Percentiles rank a stretch among this genome's conserved stretches.
Evolutionary conservation across 2,329 filamentous ascomycete species (phyloP).

Genomic region (Tympanopsis confertula): DNA sequence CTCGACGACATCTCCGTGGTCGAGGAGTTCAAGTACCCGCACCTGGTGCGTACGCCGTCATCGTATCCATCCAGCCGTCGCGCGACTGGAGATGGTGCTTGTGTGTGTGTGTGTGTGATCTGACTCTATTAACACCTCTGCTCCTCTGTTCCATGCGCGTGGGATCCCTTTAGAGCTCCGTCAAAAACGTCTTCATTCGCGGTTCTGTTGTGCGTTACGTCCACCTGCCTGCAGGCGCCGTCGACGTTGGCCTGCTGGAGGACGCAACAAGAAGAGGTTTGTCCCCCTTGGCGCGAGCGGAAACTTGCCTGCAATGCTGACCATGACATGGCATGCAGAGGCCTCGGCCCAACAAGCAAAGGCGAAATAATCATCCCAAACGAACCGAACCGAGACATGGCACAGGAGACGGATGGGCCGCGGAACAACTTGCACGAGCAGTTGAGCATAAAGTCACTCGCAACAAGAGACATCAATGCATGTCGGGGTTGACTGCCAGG

Average conservation of each 20-base stretch:
- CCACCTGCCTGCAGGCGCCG: constrained; percentile 69
- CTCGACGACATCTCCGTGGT: constrained; percentile 88
- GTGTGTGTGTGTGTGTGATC: too few species aligned
- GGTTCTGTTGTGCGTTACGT: constrained; percentile 90
- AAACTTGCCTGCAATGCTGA: too few species aligned
- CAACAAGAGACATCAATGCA: too few species aligned
- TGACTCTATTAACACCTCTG: constrained; percentile 3
- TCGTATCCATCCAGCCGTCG: too few species aligned
- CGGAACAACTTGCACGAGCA: too few species aligned
- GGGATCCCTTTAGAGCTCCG: constrained; percentile 43
- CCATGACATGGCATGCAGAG: too few species aligned
- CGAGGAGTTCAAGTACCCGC: constrained; percentile 88
- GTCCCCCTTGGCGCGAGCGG: constrained; percentile 9
- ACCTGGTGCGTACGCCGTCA: constrained; percentile 54
- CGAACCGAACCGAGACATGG: too few species aligned
- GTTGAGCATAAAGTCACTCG: too few species aligned
- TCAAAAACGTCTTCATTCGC: constrained; percentile 93
- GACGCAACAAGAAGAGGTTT: constrained; percentile 80
- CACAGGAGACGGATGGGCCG: too few species aligned
- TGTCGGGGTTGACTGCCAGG: too few species aligned
- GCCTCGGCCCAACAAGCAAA: too few species aligned
- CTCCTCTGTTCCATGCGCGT: neutral
- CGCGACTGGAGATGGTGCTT: neutral
- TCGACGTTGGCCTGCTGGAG: constrained; percentile 78
- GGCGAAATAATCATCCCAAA: too few species aligned